Evolutionary conservation across 106 monocot genomes (phyloP), one percentile per base, ranked within the genome.

Genomic region (Dendrobium nobile): DNA sequence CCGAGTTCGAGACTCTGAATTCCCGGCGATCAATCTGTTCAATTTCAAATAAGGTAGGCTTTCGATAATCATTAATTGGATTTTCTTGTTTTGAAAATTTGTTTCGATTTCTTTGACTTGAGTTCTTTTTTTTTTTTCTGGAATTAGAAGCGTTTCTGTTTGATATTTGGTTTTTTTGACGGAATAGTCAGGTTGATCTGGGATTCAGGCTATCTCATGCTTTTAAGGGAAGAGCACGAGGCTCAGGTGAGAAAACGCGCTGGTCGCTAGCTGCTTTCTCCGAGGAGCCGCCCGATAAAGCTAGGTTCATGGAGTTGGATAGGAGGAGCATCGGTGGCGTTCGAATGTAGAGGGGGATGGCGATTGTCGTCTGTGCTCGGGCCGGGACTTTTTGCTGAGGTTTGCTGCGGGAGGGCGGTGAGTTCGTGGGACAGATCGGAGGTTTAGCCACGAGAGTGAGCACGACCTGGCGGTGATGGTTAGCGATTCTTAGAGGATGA

Each of bases 391-490:
- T 7, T 72, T 16, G 54, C 37, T 48, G 7, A 72, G 70, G 73
- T 18, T 78, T 9, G 16, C 56, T 37, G 84, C 75, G 84, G 47
- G 90, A 77, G 48, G 78, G 64, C 4, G 41, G 75, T 47, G 92
- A 76, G 47, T 72, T 31, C 31, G 47, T 72, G 33, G 83, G 81
- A 33, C 78, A 81, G 68, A 77, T 85, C 40, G 86, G 89, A 17
- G 92, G 90, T 78, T 87, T 74, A 98, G 97, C 84, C 90, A 88
- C 44, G 97, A 98, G 84, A 94, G 97, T 84, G 97, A 98, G 78
- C 90, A 92, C 47, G 94, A 92, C 78, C 76, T 98, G 67, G 94
- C 97, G 43, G 48, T 91, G 65, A 88, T 98, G 92, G 97, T 94
- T 9, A 94, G 86, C 72, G 94, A 98, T 98, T 98, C 78, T 82